A percentile compares a stretch with the other conserved stretches of the same genome.
Conservation (phyloP, 352 stramenopile species). For the Lagenidium sp. region DNA sequence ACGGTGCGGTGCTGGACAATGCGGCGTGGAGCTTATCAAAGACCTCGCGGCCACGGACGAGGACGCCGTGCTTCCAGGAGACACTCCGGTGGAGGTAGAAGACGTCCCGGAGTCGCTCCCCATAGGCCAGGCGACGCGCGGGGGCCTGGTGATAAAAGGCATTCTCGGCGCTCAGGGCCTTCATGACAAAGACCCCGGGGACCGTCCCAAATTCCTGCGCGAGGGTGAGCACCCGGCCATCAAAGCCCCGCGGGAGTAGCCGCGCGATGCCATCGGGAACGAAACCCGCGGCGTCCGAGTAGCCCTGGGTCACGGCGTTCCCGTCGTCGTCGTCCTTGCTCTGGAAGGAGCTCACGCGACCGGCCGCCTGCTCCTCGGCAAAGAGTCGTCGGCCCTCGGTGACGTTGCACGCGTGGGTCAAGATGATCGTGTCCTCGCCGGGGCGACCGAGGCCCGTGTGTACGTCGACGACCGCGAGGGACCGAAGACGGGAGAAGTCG, state of each 20-base stretch:
- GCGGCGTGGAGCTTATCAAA: slow-evolving; percentile 25
- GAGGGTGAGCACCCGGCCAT: slow-evolving; percentile 17
- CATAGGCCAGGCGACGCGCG: slow-evolving; percentile 36
- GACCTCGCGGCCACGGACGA: slow-evolving; percentile 36
- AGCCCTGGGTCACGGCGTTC: not conserved
- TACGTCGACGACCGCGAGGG: slow-evolving; percentile 85
- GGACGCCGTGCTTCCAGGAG: slow-evolving; percentile 50
- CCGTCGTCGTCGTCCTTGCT: not conserved
- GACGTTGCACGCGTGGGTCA: slow-evolving; percentile 10
- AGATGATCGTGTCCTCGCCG: slow-evolving; percentile 36
- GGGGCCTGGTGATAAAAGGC: slow-evolving; percentile 34
- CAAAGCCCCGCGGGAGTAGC: slow-evolving; percentile 28
- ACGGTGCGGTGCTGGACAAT: not conserved
- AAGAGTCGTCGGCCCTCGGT: slow-evolving; percentile 11
- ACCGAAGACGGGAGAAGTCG: slow-evolving; percentile 21
- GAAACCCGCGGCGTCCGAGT: slow-evolving; percentile 38
- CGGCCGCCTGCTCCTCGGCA: slow-evolving; percentile 5
- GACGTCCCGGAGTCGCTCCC: slow-evolving; percentile 52
- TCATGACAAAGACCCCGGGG: slow-evolving; percentile 41
- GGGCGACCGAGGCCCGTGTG: slow-evolving; percentile 87
- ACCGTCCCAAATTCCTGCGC: slow-evolving; percentile 74
- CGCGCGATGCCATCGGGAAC: slow-evolving; percentile 27
- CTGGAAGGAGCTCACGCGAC: not conserved
- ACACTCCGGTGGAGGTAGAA: slow-evolving; percentile 70
- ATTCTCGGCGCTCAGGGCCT: slow-evolving; percentile 56